Percentiles rank a stretch among this genome's conserved stretches.
Evolutionary conservation across 2,329 filamentous ascomycete species (phyloP).

Genomic region (Ophiocordyceps robertsii): DNA sequence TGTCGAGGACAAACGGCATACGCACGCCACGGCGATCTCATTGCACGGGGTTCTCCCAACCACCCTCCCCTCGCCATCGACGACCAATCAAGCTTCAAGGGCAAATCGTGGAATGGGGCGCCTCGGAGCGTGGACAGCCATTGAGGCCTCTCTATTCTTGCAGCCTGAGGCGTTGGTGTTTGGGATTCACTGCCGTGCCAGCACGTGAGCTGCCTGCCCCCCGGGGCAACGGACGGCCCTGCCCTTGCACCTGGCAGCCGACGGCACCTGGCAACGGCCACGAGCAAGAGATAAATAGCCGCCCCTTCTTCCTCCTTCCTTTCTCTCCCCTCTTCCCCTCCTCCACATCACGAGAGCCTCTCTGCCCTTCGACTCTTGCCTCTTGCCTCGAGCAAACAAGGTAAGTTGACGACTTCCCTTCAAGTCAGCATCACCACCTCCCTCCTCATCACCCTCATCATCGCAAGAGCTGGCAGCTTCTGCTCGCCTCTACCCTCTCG

Average conservation of each 20-base stretch:
- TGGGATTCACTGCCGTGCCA: not conserved
- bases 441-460: not conserved
- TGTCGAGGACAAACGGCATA: no score
- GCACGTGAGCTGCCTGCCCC: not conserved
- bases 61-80: no score
- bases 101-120: no score
- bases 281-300: not conserved
- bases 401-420: not conserved
- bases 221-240: not conserved
- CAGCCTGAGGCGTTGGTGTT: no score
- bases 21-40: no score
- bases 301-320: conserved; percentile 2
- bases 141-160: no score
- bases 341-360: not conserved
- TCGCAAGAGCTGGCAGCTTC: no score
- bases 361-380: not conserved
- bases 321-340: conserved; percentile 1
- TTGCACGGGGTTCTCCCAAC: no score
- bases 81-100: no score
- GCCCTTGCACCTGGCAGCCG: not conserved
- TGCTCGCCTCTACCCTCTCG: no score
- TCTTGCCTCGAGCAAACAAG: no score
- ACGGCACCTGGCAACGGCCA: not conserved
- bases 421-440: not conserved
- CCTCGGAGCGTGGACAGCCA: no score